Evolutionary conservation across 495 filamentous ascomycete genomes (phyloP).

Genomic region (Daldinia decipiens): DNA sequence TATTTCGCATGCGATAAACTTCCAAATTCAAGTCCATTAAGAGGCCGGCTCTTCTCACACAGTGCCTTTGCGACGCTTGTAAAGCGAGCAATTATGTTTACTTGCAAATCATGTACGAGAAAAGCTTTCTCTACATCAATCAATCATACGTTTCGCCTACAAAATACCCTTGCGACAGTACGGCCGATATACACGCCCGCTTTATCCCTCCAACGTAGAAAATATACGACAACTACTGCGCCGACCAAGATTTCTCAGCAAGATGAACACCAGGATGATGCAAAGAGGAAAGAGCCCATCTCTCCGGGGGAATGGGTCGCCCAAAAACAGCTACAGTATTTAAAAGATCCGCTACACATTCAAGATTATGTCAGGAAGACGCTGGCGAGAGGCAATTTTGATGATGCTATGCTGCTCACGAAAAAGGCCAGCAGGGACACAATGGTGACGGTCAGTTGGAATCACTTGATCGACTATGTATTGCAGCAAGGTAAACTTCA

Average conservation of each 20-base stretch:
- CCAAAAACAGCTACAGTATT: slow-evolving; percentile 68
- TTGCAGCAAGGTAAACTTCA: slow-evolving; percentile 67
- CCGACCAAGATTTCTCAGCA: not conserved
- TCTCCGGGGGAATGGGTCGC: slow-evolving; percentile 46
- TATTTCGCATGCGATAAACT: not conserved
- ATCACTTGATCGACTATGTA: slow-evolving; percentile 79
- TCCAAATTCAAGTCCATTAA: not conserved
- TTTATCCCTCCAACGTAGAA: slow-evolving; percentile 11
- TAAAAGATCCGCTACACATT: slow-evolving; percentile 73
- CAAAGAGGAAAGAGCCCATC: slow-evolving; percentile 39
- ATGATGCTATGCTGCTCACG: slow-evolving; percentile 73
- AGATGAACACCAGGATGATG: not conserved
- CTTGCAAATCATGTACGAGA: slow-evolving; percentile 53
- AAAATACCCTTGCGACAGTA: slow-evolving; percentile 10
- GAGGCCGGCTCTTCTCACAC: not conserved
- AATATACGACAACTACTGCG: slow-evolving; percentile 25
- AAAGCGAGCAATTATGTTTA: slow-evolving; percentile 50
- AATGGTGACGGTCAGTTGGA: slow-evolving; percentile 81
- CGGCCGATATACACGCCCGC: slow-evolving; percentile 5
- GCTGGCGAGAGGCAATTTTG: slow-evolving; percentile 63
- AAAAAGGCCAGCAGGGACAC: slow-evolving; percentile 69
- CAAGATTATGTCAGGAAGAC: slow-evolving; percentile 67
- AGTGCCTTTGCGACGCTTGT: not conserved
- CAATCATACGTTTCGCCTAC: slow-evolving; percentile 13
- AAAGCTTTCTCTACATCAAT: slow-evolving; percentile 32